Evolutionary conservation across 148 eudicot species (phyloP), one percentile per base, ranked within the genome.

Genomic region (Chenopodium suecicum): DNA sequence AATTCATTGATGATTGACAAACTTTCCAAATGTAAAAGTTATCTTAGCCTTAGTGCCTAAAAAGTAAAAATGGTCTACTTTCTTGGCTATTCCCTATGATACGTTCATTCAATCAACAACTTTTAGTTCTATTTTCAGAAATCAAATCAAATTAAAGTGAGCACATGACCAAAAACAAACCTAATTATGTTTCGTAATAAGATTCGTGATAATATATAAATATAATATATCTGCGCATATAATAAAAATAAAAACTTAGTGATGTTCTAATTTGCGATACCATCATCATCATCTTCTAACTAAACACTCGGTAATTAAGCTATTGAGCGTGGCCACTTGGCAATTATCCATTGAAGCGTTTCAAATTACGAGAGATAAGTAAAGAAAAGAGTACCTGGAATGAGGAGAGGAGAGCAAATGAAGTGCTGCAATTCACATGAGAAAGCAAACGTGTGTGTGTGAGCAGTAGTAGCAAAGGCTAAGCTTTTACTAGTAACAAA

Each of bases 151-250:
- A 27, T 27, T 27, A 27, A 71, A 41, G 41, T 66, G 13, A 48
- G 9, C 78, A 74, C 70, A 50, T 81, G 78, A 81, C 13, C 56
- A 96, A 19, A 64, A 80, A 52, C 2, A 22, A 56, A 9, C 44
- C 11, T 16, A 37, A 37, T 37, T 37, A 37, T 5, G 7, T 37
- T 37, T 0, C 44, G 0, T 37, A 5, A 37, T 37, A 37, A 37
- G 41, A 37, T 0, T 37, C 0, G 0, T 37, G 6, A 37, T 1
- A 37, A 37, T 37, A 37, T 37, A 37, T 41, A 41, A 1, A 41
- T 41, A 41, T 41, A 41, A 0, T 7, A 41, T 41, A 41, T 0
- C 7, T 6, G 44, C 44, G 1, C 1, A 1, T 5, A 41, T 41
- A 41, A 41, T 41, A 41, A 6, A 6, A 41, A 41, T 41, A 41